phyloP scores from a whole-genome alignment of 192 early-diverging fungal genomes.

The Rhizoclosmatium globosum region DNA sequence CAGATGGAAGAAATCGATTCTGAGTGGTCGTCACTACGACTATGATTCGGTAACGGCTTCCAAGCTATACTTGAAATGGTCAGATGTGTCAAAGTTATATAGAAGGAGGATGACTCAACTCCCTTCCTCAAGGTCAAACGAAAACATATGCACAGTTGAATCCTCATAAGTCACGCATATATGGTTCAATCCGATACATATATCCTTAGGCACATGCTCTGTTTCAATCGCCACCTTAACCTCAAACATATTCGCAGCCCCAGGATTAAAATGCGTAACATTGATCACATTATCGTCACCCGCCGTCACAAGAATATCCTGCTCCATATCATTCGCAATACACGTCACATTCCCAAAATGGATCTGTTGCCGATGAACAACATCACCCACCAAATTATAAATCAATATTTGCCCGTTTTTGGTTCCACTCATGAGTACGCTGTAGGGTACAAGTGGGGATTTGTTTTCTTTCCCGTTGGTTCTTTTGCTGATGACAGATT shows the following conservation, averaged over 20 bases:
- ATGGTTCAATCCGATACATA: constrained; percentile 10
- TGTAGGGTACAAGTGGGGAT: neutral
- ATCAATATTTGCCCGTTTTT: constrained; percentile 62
- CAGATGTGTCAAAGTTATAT: too few relatives aligned
- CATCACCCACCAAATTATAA: constrained; percentile 49
- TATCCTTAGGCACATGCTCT: neutral
- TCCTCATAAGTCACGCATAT: constrained; percentile 24
- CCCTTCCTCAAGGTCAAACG: neutral
- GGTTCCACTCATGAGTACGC: constrained; percentile 51
- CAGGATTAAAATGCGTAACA: neutral
- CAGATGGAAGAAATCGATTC: constrained; percentile 52
- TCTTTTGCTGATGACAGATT: constrained; percentile 22
- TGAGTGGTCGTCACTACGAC: constrained; percentile 57
- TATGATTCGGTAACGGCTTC: constrained; percentile 45
- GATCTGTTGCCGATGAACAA: constrained; percentile 58
- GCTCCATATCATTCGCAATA: constrained; percentile 43
- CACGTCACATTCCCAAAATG: constrained; percentile 54
- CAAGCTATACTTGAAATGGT: constrained; percentile 39
- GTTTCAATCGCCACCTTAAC: constrained; percentile 2
- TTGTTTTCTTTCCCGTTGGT: neutral
- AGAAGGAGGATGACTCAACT: neutral
- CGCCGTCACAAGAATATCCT: constrained; percentile 45
- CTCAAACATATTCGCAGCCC: neutral
- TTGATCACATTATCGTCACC: constrained; percentile 43
- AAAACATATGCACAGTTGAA: constrained; percentile 6